Percentiles rank a stretch among this genome's conserved stretches.
Conservation (phyloP, 2,329 filamentous ascomycete genomes). For the Alternaria ventricosa region DNA sequence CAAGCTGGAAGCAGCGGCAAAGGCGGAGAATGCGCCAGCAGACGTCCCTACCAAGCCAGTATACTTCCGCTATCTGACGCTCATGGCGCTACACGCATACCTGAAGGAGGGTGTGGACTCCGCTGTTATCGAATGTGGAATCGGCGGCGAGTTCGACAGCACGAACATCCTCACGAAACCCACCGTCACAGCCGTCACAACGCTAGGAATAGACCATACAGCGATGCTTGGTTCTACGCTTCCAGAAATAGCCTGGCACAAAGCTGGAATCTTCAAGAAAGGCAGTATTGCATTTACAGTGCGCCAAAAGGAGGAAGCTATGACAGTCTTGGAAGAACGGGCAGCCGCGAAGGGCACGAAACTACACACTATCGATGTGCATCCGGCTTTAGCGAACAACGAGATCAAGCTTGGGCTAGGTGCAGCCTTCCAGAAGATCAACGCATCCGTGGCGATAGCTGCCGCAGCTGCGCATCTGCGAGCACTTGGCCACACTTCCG, state of each 20-base stretch:
- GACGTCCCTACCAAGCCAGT: slow-evolving; percentile 74
- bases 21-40: slow-evolving; percentile 58
- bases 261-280: slow-evolving; percentile 82
- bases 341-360: slow-evolving; percentile 57
- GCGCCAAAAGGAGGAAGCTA: slow-evolving; percentile 61
- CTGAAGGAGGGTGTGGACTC: slow-evolving; percentile 75
- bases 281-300: slow-evolving; percentile 69
- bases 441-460: slow-evolving; percentile 67
- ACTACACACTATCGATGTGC: slow-evolving; percentile 57
- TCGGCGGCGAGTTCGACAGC: slow-evolving; percentile 90
- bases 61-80: slow-evolving; percentile 90
- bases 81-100: slow-evolving; percentile 87
- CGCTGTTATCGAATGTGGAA: slow-evolving; percentile 90
- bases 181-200: slow-evolving; percentile 75
- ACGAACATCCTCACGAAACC: slow-evolving; percentile 83
- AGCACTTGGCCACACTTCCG: slow-evolving; percentile 49
- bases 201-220: slow-evolving; percentile 84
- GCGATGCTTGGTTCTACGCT: slow-evolving; percentile 80
- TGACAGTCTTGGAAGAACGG: slow-evolving; percentile 63
- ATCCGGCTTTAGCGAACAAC: slow-evolving; percentile 55
- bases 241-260: slow-evolving; percentile 89
- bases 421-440: slow-evolving; percentile 68
- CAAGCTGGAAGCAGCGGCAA: slow-evolving; percentile 61
- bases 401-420: slow-evolving; percentile 63
- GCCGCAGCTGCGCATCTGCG: slow-evolving; percentile 66